Evolutionary conservation across 2,329 filamentous ascomycete genomes (phyloP), one percentile per base, ranked within the genome.

Genomic region (Macrophomina phaseolina): DNA sequence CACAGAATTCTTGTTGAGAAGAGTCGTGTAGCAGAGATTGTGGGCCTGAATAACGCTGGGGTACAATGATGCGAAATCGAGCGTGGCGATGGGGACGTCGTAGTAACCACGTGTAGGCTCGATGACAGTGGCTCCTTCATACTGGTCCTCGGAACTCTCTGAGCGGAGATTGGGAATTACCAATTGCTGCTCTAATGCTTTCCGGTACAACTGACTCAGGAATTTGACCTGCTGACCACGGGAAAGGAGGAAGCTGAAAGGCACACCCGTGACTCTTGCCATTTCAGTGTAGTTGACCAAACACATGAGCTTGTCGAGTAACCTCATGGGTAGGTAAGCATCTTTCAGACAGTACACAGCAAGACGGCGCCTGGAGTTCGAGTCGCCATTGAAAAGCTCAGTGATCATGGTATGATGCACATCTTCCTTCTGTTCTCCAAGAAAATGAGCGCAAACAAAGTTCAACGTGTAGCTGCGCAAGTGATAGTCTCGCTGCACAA

Each of bases 321-420:
- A 80, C 68, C 96, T 84, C 75, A 98, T 94, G 1, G 95, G 95
- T 3, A 99, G 84, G 74, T 97, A 99, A 0, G 95, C 95, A 81
- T 99, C 96, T 80, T 99, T 99, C 71, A 99, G 81, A 80, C 95
- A 99, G 82, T 99, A 99, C 0, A 99, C 87, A 0, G 95, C 95
- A 58, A 99, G 82, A 80, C 95, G 90, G 73, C 96, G 89, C 70
- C 95, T 85, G 4, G 94, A 97, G 76, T 99, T 95, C 0, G 94
- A 90, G 0, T 95, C 97, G 68, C 95, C 95, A 76, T 99, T 98
- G 84, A 94, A 97, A 3, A 99, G 82, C 75, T 98, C 96, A 0
- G 96, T 99, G 73, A 99, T 99, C 93, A 99, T 99, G 2, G 94
- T 97, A 80, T 99, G 90, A 75, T 99, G 95, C 2, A 99, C 95